phyloP scores from a whole-genome alignment of 805 yeast genomes.

The Ogataea zsoltii region DNA sequence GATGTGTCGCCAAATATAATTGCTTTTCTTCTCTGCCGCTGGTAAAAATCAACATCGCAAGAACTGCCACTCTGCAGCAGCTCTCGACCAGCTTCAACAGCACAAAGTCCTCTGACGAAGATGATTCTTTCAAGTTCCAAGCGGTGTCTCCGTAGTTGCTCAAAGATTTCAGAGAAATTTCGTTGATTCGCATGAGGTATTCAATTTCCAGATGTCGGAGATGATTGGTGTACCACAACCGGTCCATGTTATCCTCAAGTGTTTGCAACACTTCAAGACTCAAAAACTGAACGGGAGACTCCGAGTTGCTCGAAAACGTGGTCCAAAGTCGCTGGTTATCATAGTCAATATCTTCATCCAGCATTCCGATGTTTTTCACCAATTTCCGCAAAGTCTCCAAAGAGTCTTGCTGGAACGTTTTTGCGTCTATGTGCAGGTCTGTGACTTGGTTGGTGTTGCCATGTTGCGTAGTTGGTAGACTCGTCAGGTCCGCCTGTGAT shows the following conservation, averaged over 20 bases:
- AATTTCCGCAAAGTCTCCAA: constrained; percentile 4
- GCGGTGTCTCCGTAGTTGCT: constrained; percentile 20
- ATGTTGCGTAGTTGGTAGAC: not conserved
- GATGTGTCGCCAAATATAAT: constrained; percentile 46
- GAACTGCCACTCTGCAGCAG: constrained; percentile 35
- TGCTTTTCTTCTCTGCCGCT: constrained; percentile 42
- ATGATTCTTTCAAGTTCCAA: constrained; percentile 22
- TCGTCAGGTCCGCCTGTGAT: not conserved
- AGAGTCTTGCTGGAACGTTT: not conserved
- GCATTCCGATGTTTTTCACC: constrained; percentile 21
- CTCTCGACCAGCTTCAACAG: constrained; percentile 21
- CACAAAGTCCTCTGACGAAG: constrained; percentile 2
- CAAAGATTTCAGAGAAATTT: constrained; percentile 32
- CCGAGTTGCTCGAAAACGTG: constrained; percentile 10
- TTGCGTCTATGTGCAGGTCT: not conserved
- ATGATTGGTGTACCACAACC: constrained; percentile 21
- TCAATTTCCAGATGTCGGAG: constrained; percentile 24
- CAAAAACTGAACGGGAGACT: constrained; percentile 14
- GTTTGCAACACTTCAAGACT: constrained; percentile 18
- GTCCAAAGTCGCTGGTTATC: constrained; percentile 11
- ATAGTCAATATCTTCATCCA: constrained; percentile 27
- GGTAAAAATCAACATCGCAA: constrained; percentile 43
- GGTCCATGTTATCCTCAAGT: constrained; percentile 26
- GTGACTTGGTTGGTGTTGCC: not conserved
- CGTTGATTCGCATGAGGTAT: constrained; percentile 35